These are phyloP conservation scores for Parathielavia appendiculata DNA, from an alignment of 495 filamentous ascomycete species.

Conservation along the genomic window DNA sequence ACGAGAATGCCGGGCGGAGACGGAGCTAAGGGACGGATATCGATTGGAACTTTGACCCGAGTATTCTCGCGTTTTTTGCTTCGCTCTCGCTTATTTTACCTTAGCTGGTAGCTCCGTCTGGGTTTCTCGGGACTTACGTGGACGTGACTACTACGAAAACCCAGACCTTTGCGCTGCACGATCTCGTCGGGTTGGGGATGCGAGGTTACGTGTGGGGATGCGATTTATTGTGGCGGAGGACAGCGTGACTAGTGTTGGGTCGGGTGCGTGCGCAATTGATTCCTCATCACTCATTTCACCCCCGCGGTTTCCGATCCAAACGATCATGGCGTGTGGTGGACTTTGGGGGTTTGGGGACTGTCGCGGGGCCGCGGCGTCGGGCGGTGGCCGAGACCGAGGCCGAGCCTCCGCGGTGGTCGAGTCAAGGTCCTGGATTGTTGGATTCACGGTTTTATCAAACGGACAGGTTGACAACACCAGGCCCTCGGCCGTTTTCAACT, in stretches of 20 bases:
- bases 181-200: conserved; percentile 7
- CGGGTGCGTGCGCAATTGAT: conserved; percentile 8
- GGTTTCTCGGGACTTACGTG: not conserved
- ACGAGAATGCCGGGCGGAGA: not conserved
- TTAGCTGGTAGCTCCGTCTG: too few species aligned
- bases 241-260: not conserved
- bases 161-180: not conserved
- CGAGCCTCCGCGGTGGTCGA: not conserved
- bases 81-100: conserved; percentile 10
- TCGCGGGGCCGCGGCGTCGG: conserved; percentile 8
- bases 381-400: conserved; percentile 9
- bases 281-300: conserved; percentile 11
- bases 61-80: not conserved
- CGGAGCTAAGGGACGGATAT: not conserved
- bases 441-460: conserved; percentile 8
- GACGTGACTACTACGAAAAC: not conserved
- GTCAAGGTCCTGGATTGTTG: not conserved
- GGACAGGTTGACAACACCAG: not conserved
- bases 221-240: not conserved
- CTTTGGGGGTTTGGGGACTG: not conserved
- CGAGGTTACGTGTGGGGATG: conserved; percentile 6
- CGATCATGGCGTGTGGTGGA: not conserved
- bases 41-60: too few species aligned
- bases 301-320: not conserved
- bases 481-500: not conserved